Conservation (phyloP, 495 filamentous ascomycete genomes). For the Penicillium desertorum region DNA sequence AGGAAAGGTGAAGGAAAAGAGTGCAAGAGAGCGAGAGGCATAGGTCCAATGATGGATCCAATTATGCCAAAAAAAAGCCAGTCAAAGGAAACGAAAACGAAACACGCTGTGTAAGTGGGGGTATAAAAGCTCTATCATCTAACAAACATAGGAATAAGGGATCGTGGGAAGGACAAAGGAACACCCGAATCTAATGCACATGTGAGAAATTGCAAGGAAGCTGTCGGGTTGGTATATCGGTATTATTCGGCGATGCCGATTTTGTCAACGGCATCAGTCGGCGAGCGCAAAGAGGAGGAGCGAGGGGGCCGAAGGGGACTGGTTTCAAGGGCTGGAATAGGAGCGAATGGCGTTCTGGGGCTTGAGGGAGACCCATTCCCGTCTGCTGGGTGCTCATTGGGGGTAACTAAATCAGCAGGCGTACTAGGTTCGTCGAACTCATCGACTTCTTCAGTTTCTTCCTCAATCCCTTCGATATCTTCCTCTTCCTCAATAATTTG, state of each 20-base stretch:
- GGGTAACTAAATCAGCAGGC: constrained; percentile 23
- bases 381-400: constrained; percentile 13
- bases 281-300: constrained; percentile 39
- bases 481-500: constrained; percentile 84
- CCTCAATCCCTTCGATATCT: constrained; percentile 67
- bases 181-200: background rate
- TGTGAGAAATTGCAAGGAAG: constrained; percentile 8
- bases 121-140: constrained; percentile 39
- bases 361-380: constrained; percentile 24
- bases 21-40: constrained; percentile 5
- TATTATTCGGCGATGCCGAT: constrained; percentile 1
- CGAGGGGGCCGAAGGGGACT: constrained; percentile 38
- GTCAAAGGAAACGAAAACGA: constrained; percentile 21
- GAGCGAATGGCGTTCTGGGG: constrained; percentile 34
- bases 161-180: constrained; percentile 9
- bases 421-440: constrained; percentile 55
- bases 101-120: constrained; percentile 31
- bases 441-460: constrained; percentile 71
- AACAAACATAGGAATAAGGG: constrained; percentile 19
- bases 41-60: constrained; percentile 8
- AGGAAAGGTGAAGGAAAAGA: constrained; percentile 7
- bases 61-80: background rate
- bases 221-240: background rate
- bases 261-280: constrained; percentile 15
- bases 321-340: constrained; percentile 36